Evolutionary conservation across 345 rosid species (phyloP), one percentile per base, ranked within the genome.

Genomic region (Conringia planisiliqua): DNA sequence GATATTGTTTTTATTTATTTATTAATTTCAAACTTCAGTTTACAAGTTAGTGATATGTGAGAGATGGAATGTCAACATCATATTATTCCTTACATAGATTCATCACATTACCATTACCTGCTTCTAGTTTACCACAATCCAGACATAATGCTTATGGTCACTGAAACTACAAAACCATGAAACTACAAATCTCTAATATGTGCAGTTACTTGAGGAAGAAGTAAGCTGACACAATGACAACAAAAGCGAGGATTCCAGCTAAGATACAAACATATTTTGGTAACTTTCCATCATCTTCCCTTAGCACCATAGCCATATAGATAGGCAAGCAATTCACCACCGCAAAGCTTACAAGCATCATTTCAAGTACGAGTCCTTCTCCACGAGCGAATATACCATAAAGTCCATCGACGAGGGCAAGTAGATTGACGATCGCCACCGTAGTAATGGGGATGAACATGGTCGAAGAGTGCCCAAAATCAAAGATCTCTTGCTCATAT

Each of bases 281-380:
- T 70, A 89, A 52, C 54, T 73, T 86, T 27, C 97, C 95, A 18
- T 77, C 54, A 44, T 90, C 90, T 24, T 38, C 83, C 70, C 97
- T 86, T 8, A 84, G 24, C 2, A 78, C 40, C 76, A 90, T 82
- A 66, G 92, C 94, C 44, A 77, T 81, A 39, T 85, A 92, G 71
- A 88, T 30, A 17, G 92, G 91, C 75, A 72, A 80, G 64, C 79
- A 77, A 59, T 88, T 88, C 70, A 83, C 57, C 47, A 60, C 79
- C 0, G 61, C 84, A 43, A 81, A 87, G 14, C 92, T 83, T 13
- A 78, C 54, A 16, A 83, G 6, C 55, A 86, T 17, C 78, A 85
- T 13, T 56, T 88, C 89, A 70, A 86, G 33, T 1, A 56, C 13
- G 0, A 82, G 40, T 56, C 74, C 78, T 1, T 83, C 85, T 47